Percentiles rank a stretch among this genome's conserved stretches.
These are phyloP conservation scores for Candida montana DNA, from an alignment of 805 yeast species.

Conservation along the genomic window DNA sequence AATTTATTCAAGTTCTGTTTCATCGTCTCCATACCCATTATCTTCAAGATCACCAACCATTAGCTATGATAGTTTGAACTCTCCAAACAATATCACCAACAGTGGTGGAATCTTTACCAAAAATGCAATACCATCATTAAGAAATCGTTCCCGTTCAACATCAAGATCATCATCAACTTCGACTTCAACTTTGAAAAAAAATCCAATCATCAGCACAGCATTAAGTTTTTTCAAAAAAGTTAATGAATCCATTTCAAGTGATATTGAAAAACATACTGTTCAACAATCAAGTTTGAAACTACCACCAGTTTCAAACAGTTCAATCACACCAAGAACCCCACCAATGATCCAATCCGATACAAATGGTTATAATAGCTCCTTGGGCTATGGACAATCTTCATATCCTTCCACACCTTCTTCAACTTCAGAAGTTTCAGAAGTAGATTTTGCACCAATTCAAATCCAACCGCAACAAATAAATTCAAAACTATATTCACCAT, in stretches of 20 bases:
- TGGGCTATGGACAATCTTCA: conserved; percentile 7
- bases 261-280: conserved; percentile 6
- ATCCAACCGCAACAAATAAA: background rate
- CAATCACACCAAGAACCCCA: conserved; percentile 10
- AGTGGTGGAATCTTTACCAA: conserved; percentile 1
- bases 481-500: conserved; percentile 1
- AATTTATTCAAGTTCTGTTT: conserved; percentile 33
- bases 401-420: conserved; percentile 18
- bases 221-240: conserved; percentile 22
- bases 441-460: conserved; percentile 5
- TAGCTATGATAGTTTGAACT: background rate
- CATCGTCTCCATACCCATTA: background rate
- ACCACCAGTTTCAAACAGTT: too few relatives aligned
- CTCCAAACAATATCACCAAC: background rate
- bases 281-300: conserved; percentile 3
- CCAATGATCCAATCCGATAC: conserved; percentile 6
- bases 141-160: conserved; percentile 4
- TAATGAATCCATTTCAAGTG: conserved; percentile 5
- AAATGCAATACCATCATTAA: conserved; percentile 4
- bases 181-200: conserved; percentile 15
- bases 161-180: conserved; percentile 17
- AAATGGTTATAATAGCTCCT: background rate
- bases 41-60: conserved; percentile 1
- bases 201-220: conserved; percentile 21
- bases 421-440: conserved; percentile 21